Evolutionary conservation across 257 asterid genomes (phyloP).

Genomic region (Capsicum pubescens): DNA sequence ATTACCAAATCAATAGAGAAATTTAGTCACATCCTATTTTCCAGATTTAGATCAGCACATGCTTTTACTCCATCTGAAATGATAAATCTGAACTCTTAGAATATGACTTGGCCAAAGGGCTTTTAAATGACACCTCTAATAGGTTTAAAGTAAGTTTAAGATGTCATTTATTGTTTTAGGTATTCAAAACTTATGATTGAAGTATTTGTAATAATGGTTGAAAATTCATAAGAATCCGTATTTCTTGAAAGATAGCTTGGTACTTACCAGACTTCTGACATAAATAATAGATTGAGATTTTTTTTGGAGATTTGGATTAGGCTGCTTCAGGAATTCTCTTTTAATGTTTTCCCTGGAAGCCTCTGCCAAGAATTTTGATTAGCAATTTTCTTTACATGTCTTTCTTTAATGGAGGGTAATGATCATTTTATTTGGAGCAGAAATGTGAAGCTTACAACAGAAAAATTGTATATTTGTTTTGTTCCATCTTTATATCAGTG

Average conservation of each 20-base stretch:
- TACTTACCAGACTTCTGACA: background rate
- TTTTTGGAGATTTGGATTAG: background rate
- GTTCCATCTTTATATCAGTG: background rate
- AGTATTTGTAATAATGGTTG: background rate
- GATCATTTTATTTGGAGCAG: background rate
- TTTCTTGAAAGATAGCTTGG: background rate
- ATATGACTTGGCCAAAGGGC: background rate
- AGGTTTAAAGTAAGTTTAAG: background rate
- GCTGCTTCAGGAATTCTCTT: background rate
- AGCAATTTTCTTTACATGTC: background rate
- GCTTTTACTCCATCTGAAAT: background rate
- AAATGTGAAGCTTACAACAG: background rate
- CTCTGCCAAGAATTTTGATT: background rate
- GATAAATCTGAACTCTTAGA: background rate
- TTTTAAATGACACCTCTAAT: background rate
- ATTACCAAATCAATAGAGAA: background rate
- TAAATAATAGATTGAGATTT: background rate
- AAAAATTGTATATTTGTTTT: background rate
- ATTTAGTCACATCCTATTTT: background rate
- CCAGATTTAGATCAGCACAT: conserved; percentile 10
- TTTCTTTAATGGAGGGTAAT: background rate
- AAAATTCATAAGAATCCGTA: background rate
- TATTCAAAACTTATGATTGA: background rate
- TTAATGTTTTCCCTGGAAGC: background rate
- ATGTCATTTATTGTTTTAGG: background rate